A percentile compares a stretch with the other conserved stretches of the same genome.
These are phyloP conservation scores for Setomelanomma holmii DNA, from an alignment of 2,329 filamentous ascomycete species.

Conservation along the genomic window DNA sequence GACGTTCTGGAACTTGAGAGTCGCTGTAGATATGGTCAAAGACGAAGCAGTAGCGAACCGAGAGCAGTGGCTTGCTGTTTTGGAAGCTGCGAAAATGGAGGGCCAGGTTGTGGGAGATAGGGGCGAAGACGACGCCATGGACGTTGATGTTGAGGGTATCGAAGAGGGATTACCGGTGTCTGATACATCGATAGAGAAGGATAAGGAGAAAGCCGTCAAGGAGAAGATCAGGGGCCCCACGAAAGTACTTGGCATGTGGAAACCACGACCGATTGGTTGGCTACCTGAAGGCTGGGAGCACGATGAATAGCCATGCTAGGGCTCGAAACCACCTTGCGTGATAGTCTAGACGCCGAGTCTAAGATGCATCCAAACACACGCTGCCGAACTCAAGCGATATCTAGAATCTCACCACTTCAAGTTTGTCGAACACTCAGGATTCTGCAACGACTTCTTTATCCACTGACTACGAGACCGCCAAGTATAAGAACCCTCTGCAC, in stretches of 20 bases:
- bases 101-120: background rate
- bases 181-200: background rate
- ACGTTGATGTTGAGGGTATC: conserved; percentile 12
- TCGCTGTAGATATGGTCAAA: conserved; percentile 44
- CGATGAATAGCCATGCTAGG: too few species aligned
- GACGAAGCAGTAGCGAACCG: conserved; percentile 18
- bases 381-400: too few species aligned
- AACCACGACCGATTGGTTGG: conserved; percentile 39
- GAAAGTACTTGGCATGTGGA: conserved; percentile 44
- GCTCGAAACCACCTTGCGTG: too few species aligned
- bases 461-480: too few species aligned
- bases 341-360: too few species aligned
- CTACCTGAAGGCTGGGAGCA: conserved; percentile 34
- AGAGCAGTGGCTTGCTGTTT: conserved; percentile 29
- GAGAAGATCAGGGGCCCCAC: conserved; percentile 26
- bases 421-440: too few species aligned
- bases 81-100: conserved; percentile 38
- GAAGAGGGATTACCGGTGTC: conserved; percentile 1
- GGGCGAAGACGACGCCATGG: conserved; percentile 4
- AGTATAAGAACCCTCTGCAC: too few species aligned
- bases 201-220: background rate
- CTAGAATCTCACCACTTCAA: too few species aligned
- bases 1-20: conserved; percentile 45
- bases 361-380: too few species aligned
- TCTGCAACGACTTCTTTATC: too few species aligned